These are phyloP conservation scores for Sporothrix schenckii DNA, from an alignment of 2,329 filamentous ascomycete genomes.

Conservation along the genomic window DNA sequence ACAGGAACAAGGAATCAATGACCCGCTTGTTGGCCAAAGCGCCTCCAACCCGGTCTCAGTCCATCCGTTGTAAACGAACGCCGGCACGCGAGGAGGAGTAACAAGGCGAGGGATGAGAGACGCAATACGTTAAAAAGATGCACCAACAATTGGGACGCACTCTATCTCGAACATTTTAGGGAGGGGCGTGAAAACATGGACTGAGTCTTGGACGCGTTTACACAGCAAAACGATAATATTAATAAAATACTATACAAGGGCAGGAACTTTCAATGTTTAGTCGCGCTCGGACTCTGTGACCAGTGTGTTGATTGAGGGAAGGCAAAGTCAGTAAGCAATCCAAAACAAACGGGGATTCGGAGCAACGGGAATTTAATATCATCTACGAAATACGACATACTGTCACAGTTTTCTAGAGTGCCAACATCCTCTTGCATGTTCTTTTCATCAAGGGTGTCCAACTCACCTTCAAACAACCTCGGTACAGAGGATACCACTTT, in stretches of 20 bases:
- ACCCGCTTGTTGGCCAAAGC: conserved; percentile 31
- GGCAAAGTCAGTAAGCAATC: neutral
- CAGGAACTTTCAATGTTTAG: neutral
- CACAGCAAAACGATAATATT: too few species aligned
- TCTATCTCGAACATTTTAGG: conserved; percentile 25
- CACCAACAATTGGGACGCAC: conserved; percentile 4
- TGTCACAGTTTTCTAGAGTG: neutral
- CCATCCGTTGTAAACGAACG: conserved; percentile 32
- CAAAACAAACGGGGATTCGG: conserved; percentile 4
- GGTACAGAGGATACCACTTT: neutral
- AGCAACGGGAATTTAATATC: neutral
- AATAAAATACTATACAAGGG: neutral
- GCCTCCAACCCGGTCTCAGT: conserved; percentile 30
- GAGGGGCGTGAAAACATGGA: conserved; percentile 8
- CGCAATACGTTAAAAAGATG: neutral
- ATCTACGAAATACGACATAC: too few species aligned
- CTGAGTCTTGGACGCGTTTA: too few species aligned
- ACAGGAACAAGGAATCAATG: neutral
- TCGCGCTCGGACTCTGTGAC: neutral
- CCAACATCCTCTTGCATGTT: neutral
- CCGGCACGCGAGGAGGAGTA: conserved; percentile 13
- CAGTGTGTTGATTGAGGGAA: neutral
- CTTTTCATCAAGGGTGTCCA: neutral
- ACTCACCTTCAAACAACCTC: neutral
- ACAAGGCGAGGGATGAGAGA: neutral